phyloP scores from a whole-genome alignment of 805 yeast genomes.

The Candida arabinofermentans region DNA sequence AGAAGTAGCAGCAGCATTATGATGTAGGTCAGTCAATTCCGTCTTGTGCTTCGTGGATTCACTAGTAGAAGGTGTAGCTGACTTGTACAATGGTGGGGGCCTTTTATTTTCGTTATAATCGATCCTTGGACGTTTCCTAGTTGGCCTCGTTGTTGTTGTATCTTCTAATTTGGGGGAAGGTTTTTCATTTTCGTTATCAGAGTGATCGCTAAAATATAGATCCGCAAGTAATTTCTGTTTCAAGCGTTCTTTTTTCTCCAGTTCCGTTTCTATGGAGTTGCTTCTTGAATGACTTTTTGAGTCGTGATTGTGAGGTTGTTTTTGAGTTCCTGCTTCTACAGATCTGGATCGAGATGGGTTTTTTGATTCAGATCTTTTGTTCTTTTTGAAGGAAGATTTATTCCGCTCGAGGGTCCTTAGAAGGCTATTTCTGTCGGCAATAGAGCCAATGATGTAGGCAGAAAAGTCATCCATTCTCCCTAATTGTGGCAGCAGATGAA shows the following conservation, averaged over 20 bases:
- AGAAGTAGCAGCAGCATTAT: too few species aligned
- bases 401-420: conserved; percentile 7
- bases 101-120: conserved; percentile 25
- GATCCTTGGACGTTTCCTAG: conserved; percentile 16
- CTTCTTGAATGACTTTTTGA: not conserved
- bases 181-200: conserved; percentile 17
- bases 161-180: conserved; percentile 3
- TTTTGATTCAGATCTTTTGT: not conserved
- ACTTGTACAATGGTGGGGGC: not conserved
- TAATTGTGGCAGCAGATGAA: too few species aligned
- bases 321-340: not conserved
- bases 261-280: not conserved
- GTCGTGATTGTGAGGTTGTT: not conserved
- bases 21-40: not conserved
- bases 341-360: not conserved
- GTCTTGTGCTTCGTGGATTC: not conserved
- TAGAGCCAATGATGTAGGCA: conserved; percentile 15
- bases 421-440: conserved; percentile 10
- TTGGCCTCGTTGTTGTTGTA: conserved; percentile 12
- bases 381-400: conserved; percentile 4
- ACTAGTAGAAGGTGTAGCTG: not conserved
- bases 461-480: conserved; percentile 17
- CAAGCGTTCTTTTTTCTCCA: conserved; percentile 9
- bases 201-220: conserved; percentile 23
- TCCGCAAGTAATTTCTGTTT: conserved; percentile 17